Evolutionary conservation across 129 eudicot genomes (phyloP).

Genomic region (Oenanthe sinensis): DNA sequence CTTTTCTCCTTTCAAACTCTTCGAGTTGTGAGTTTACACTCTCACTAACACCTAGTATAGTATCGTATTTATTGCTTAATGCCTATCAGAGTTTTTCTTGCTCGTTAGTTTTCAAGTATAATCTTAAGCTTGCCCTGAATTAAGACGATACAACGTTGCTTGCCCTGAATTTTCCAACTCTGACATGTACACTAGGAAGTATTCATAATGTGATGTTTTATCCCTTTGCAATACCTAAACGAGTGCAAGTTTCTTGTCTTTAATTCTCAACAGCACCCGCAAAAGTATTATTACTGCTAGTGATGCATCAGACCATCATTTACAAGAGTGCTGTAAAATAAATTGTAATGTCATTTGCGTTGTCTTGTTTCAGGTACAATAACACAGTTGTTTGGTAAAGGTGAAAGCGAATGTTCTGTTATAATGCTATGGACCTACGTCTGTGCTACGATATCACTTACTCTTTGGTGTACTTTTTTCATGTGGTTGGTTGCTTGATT

Average conservation of each 20-base stretch:
- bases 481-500: conserved; percentile 43
- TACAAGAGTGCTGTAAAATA: background rate
- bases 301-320: background rate
- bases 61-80: no score
- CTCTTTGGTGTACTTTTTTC: conserved; percentile 58
- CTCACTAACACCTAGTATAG: no score
- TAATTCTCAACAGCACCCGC: background rate
- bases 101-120: no score
- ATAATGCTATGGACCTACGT: conserved; percentile 55
- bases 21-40: background rate
- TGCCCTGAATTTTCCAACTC: no score
- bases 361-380: conserved; percentile 40
- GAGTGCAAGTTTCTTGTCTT: background rate
- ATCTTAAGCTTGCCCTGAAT: no score
- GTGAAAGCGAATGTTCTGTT: conserved; percentile 63
- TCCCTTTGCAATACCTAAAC: background rate
- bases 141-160: no score
- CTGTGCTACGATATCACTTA: conserved; percentile 47
- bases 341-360: background rate
- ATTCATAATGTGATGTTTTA: background rate
- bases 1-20: background rate
- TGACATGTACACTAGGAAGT: no score
- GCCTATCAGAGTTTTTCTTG: no score
- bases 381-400: conserved; percentile 53
- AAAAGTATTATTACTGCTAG: background rate